Percentiles rank a stretch among this genome's conserved stretches.
Evolutionary conservation across 208 protist genomes (phyloP).

Genomic region (Polymyxa betae): DNA sequence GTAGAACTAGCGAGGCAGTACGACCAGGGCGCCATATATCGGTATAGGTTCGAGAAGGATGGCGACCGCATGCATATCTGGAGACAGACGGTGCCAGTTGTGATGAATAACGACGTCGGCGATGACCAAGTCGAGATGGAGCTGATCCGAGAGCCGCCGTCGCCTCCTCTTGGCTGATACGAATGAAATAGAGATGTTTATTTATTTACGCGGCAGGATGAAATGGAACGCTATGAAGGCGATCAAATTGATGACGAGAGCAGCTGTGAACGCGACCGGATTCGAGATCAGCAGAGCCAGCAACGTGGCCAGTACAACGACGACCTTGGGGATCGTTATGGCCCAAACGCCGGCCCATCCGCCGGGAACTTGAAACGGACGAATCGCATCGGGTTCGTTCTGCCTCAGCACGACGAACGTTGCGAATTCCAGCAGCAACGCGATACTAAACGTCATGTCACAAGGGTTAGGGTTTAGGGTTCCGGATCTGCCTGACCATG

Average conservation of each 20-base stretch:
- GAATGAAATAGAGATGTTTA: background rate
- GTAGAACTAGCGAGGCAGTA: background rate
- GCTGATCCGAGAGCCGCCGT: background rate
- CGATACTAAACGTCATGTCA: conserved; percentile 5
- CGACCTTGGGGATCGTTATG: background rate
- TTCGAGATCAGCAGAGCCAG: background rate
- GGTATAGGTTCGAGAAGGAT: background rate
- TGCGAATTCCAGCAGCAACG: conserved; percentile 54
- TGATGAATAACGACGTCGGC: background rate
- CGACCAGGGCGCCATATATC: background rate
- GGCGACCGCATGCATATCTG: background rate
- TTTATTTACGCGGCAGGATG: background rate
- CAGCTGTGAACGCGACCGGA: background rate
- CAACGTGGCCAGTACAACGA: conserved; percentile 7
- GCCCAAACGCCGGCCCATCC: conserved; percentile 37
- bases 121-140: background rate
- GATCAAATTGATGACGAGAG: background rate
- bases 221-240: background rate
- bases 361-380: conserved; percentile 48
- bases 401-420: conserved; percentile 23
- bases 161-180: background rate
- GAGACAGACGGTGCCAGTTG: background rate
- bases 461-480: background rate
- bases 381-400: conserved; percentile 7
- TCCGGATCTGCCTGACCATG: conserved; percentile 20